phyloP scores from a whole-genome alignment of 169 alveolate genomes.

The Amoebophrya sp. region DNA sequence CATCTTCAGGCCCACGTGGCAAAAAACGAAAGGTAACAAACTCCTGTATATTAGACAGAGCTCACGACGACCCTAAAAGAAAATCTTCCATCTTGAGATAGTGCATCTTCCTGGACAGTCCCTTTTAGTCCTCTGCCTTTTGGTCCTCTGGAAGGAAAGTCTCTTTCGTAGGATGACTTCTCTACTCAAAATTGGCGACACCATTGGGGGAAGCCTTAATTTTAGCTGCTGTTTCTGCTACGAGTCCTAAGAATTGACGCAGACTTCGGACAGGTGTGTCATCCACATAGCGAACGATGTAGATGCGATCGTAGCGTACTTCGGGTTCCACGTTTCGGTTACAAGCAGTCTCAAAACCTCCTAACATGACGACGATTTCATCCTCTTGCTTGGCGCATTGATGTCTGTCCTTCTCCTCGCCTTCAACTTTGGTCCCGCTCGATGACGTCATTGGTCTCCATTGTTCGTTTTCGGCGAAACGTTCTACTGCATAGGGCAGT shows the following conservation, averaged over 20 bases:
- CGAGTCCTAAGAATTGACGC: neutral
- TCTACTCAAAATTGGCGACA: no score
- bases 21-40: neutral
- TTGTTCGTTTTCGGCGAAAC: neutral
- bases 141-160: no score
- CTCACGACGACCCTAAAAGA: no score
- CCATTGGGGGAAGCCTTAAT: no score
- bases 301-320: neutral
- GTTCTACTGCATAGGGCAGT: neutral
- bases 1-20: neutral
- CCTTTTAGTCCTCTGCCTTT: no score
- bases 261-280: neutral
- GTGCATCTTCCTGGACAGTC: no score
- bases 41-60: no score
- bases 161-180: no score
- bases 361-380: neutral
- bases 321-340: neutral
- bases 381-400: neutral
- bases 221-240: no score
- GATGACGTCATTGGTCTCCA: neutral
- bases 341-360: neutral
- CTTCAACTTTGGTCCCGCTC: neutral
- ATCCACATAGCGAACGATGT: neutral
- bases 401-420: neutral
- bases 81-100: no score